Evolutionary conservation across 768 basidiomycete genomes (phyloP).

Genomic region (Phanerochaete carnosa): DNA sequence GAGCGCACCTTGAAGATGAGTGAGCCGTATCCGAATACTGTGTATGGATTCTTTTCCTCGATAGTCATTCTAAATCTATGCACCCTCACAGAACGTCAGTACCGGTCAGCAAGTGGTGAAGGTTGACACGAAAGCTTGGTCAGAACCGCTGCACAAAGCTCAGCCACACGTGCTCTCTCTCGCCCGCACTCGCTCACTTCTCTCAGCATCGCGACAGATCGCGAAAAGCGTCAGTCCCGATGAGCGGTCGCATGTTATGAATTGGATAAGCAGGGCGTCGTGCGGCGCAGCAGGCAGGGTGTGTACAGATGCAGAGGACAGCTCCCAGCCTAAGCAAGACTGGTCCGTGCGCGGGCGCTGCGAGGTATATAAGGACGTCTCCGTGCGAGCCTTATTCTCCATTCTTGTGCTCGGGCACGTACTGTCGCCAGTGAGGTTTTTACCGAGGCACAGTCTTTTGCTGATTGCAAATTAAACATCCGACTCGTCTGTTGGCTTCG

Average conservation of each 20-base stretch:
- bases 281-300: background rate
- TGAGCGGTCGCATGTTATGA: background rate
- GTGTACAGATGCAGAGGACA: background rate
- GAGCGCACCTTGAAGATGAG: conserved; percentile 80
- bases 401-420: conserved; percentile 93
- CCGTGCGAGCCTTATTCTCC: conserved; percentile 20
- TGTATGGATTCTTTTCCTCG: conserved; percentile 38
- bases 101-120: background rate
- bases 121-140: background rate
- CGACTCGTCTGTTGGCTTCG: conserved; percentile 89
- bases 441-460: conserved; percentile 95
- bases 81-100: background rate
- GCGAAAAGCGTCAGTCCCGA: background rate
- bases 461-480: conserved; percentile 98
- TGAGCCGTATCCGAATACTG: conserved; percentile 92
- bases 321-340: background rate
- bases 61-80: background rate
- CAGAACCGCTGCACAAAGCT: background rate
- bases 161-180: background rate
- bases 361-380: conserved; percentile 38
- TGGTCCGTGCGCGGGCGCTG: conserved; percentile 50
- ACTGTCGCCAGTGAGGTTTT: conserved; percentile 93
- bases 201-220: background rate
- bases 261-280: background rate
- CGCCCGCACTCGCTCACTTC: background rate